Conservation (phyloP, 179 eudicot species). For the Drosera spatulata region DNA sequence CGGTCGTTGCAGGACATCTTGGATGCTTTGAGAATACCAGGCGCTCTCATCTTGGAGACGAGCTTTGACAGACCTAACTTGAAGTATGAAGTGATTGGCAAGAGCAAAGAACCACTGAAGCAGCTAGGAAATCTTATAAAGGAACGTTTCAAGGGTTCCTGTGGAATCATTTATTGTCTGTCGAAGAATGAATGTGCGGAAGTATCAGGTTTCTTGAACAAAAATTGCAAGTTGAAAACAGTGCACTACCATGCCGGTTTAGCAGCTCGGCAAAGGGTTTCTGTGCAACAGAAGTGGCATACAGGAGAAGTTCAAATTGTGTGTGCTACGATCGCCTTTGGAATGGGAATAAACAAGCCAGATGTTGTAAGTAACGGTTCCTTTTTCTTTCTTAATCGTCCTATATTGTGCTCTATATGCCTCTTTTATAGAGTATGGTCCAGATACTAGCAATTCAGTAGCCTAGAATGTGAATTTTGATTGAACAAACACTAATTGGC, state of each 20-base stretch:
- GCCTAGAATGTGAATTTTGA: no score
- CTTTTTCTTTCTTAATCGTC: no score
- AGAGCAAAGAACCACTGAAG: conserved; percentile 65
- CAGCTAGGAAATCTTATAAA: conserved; percentile 74
- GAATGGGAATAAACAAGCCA: conserved; percentile 98
- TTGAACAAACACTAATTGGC: no score
- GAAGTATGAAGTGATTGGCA: conserved; percentile 75
- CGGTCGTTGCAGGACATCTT: conserved; percentile 61
- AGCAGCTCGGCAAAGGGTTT: conserved; percentile 79
- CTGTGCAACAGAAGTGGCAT: conserved; percentile 84
- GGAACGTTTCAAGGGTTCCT: conserved; percentile 49
- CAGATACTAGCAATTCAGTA: no score
- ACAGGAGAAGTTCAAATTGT: conserved; percentile 87
- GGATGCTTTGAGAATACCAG: conserved; percentile 68
- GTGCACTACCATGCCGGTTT: conserved; percentile 94
- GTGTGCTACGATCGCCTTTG: conserved; percentile 98
- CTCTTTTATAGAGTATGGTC: no score
- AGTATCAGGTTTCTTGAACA: conserved; percentile 70
- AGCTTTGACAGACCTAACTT: conserved; percentile 94
- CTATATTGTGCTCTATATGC: no score
- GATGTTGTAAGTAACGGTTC: conserved; percentile 66
- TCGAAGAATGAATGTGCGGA: conserved; percentile 92
- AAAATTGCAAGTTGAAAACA: conserved; percentile 73
- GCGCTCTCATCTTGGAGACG: conserved; percentile 74
- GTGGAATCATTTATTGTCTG: conserved; percentile 96